phyloP scores from a whole-genome alignment of 2,329 filamentous ascomycete genomes.

The Talaromyces sp. region DNA sequence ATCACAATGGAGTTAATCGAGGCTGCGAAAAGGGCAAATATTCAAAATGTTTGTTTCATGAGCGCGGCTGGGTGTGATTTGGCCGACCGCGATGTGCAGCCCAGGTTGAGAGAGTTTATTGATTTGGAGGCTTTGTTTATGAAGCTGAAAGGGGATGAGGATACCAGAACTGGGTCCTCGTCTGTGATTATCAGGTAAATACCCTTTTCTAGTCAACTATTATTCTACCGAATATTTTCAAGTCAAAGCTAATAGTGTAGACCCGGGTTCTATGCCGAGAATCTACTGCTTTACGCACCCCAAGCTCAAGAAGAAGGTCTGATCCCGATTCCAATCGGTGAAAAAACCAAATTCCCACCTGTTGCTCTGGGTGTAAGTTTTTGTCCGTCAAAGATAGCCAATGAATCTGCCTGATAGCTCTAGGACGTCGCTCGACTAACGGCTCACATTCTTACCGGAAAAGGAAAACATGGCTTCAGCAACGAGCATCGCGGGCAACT shows the following conservation, averaged over 20 bases:
- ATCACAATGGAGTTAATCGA: slow-evolving; percentile 42
- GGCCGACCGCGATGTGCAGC: slow-evolving; percentile 45
- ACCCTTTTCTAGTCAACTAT: not conserved
- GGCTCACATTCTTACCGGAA: slow-evolving; percentile 44
- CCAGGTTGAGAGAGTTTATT: slow-evolving; percentile 47
- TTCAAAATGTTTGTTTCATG: slow-evolving; percentile 45
- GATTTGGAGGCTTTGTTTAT: slow-evolving; percentile 44
- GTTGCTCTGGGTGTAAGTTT: slow-evolving; percentile 43
- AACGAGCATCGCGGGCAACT: slow-evolving; percentile 49
- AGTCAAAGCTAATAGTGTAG: slow-evolving; percentile 19
- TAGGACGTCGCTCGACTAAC: slow-evolving; percentile 46
- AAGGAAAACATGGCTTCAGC: slow-evolving; percentile 46
- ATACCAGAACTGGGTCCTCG: slow-evolving; percentile 35
- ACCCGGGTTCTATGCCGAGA: slow-evolving; percentile 49
- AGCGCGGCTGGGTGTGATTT: slow-evolving; percentile 48
- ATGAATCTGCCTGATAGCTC: not conserved
- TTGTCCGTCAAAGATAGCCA: not conserved
- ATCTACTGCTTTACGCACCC: slow-evolving; percentile 44
- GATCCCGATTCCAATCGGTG: slow-evolving; percentile 44
- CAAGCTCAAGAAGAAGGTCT: slow-evolving; percentile 42
- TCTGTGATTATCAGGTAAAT: slow-evolving; percentile 43
- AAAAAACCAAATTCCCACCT: slow-evolving; percentile 46
- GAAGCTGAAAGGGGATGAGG: slow-evolving; percentile 39
- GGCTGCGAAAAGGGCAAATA: slow-evolving; percentile 41
- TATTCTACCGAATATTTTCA: not conserved